A percentile compares a stretch with the other conserved stretches of the same genome.
Conservation (phyloP, 1,284 basidiomycete genomes). For the Ceratobasidium sp. region DNA sequence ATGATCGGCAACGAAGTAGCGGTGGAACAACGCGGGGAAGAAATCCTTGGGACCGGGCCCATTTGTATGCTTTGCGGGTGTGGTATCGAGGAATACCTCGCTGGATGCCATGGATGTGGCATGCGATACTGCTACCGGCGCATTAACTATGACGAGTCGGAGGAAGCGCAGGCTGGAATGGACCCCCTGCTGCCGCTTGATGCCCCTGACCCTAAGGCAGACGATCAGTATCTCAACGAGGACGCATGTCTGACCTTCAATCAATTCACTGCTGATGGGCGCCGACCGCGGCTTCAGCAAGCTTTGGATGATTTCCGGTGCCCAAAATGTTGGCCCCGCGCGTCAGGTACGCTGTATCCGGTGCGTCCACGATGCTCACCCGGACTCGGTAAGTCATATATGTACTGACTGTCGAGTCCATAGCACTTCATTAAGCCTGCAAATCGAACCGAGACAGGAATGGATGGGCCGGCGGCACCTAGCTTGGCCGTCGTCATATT, state of each 20-base stretch:
- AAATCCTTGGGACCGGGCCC: neutral
- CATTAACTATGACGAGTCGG: neutral
- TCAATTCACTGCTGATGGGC: neutral
- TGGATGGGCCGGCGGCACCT: neutral
- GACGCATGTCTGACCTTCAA: slow-evolving; percentile 23
- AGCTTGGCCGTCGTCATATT: neutral
- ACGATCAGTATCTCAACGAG: neutral
- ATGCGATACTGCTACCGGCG: neutral
- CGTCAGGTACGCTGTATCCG: neutral
- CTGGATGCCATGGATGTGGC: neutral
- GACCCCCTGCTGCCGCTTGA: neutral
- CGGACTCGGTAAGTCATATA: neutral
- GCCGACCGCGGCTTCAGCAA: neutral
- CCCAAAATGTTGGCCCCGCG: neutral
- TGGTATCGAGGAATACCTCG: slow-evolving; percentile 1
- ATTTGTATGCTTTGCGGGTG: neutral
- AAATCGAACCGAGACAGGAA: neutral
- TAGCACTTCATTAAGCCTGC: neutral
- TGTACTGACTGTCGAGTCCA: neutral
- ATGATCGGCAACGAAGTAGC: neutral
- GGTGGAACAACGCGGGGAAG: neutral
- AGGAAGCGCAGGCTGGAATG: neutral
- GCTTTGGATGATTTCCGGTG: slow-evolving; percentile 11
- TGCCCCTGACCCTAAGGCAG: neutral
- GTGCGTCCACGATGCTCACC: neutral